A percentile compares a stretch with the other conserved stretches of the same genome.
Evolutionary conservation across 163 green algal species (phyloP).

Genomic region (Scenedesmus sp.): DNA sequence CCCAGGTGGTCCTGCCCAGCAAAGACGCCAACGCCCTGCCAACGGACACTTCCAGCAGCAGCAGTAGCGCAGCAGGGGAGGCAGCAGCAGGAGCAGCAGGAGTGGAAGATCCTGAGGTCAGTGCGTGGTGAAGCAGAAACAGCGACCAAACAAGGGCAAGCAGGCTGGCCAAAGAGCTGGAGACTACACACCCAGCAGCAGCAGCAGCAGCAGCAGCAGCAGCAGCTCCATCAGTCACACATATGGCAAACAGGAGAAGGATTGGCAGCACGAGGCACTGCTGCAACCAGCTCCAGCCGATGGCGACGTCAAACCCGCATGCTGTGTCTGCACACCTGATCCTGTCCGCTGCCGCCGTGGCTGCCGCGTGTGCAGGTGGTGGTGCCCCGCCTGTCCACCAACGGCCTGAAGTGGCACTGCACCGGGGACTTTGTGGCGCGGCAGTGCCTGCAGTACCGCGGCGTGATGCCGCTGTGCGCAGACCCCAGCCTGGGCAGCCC

Average conservation of each 20-base stretch:
- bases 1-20: constrained; percentile 43
- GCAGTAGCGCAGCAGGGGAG: not conserved
- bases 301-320: not conserved
- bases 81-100: not conserved
- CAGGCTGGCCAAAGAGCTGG: not conserved
- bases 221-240: not conserved
- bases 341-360: not conserved
- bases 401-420: constrained; percentile 65
- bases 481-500: constrained; percentile 56
- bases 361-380: constrained; percentile 57
- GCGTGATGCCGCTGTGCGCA: constrained; percentile 76
- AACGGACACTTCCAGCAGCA: not conserved
- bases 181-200: not conserved
- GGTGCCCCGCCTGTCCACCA: constrained; percentile 60
- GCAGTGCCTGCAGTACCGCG: constrained; percentile 81
- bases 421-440: constrained; percentile 72
- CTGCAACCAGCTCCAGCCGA: not conserved
- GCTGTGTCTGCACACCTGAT: not conserved
- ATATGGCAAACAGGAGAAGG: not conserved
- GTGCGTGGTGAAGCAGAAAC: not conserved
- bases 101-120: not conserved
- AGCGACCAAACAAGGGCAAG: not conserved
- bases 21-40: not conserved
- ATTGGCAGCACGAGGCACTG: not conserved
- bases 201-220: not conserved